Percentiles rank a stretch among this genome's conserved stretches.
phyloP scores from a whole-genome alignment of 106 monocot species.

The Platanthera zijinensis region DNA sequence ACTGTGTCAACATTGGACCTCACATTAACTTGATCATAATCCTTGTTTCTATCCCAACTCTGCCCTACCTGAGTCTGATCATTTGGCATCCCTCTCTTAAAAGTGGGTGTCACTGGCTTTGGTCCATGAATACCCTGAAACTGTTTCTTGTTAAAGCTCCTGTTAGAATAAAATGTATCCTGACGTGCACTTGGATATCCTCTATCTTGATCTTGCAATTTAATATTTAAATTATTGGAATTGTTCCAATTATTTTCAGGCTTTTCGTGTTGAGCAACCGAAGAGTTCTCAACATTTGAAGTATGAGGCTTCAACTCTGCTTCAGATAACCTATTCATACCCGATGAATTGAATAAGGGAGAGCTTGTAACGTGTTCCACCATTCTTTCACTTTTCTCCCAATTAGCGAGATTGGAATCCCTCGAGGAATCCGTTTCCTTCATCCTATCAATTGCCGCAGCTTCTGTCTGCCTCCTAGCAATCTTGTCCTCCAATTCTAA shows the following conservation, averaged over 20 bases:
- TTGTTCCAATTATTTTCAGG: slow-evolving; percentile 29
- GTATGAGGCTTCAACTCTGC: slow-evolving; percentile 31
- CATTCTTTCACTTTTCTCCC: slow-evolving; percentile 60
- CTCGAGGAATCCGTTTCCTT: slow-evolving; percentile 27
- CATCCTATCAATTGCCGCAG: slow-evolving; percentile 16
- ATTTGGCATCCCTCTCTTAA: slow-evolving; percentile 25
- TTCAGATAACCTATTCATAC: slow-evolving; percentile 32
- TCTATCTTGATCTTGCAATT: slow-evolving; percentile 27
- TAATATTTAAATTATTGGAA: slow-evolving; percentile 18
- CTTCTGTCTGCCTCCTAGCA: slow-evolving; percentile 55
- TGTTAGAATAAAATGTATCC: slow-evolving; percentile 40
- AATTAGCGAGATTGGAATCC: slow-evolving; percentile 30
- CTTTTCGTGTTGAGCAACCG: slow-evolving; percentile 40
- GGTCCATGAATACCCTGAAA: slow-evolving; percentile 19
- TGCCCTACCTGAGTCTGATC: slow-evolving; percentile 34
- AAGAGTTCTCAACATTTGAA: slow-evolving; percentile 27
- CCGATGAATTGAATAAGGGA: slow-evolving; percentile 33
- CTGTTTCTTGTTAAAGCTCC: slow-evolving; percentile 36
- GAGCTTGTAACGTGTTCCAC: slow-evolving; percentile 41
- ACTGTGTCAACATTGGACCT: slow-evolving; percentile 40
- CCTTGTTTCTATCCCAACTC: slow-evolving; percentile 35
- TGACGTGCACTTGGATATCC: slow-evolving; percentile 20
- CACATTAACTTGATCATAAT: slow-evolving; percentile 29
- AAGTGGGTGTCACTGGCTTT: slow-evolving; percentile 26
- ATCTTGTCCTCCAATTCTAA: slow-evolving; percentile 85